Evolutionary conservation across 2,329 filamentous ascomycete genomes (phyloP), one percentile per base, ranked within the genome.

Genomic region (Phoma herbarum): DNA sequence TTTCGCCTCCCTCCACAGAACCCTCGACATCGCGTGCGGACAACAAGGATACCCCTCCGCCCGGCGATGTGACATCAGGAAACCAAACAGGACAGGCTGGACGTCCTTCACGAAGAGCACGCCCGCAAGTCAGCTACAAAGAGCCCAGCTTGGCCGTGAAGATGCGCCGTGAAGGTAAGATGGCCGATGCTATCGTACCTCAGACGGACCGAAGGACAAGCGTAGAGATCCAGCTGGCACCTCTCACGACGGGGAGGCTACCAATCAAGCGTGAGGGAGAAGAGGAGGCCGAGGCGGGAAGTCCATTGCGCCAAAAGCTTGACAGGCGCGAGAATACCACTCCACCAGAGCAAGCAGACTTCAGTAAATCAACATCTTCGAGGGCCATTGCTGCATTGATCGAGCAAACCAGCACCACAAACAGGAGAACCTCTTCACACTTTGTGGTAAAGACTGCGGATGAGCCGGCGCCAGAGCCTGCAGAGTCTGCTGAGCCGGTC

Each of bases 71-170:
- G 0, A 72, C 60, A 54, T 73, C 72, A 26, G 64, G 68, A 23
- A 76, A 78, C 48, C 70, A 72, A 42, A 69, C 57, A 16, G 72
- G 69, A 22, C 71, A 72, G 35, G 70, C 68, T 18, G 74, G 68
- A 22, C 71, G 81, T 31, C 78, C 80, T 11, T 80, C 78, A 2
- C 75, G 82, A 54, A 75, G 82, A 58, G 80, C 80, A 14, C 75
- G 81, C 23, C 71, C 79, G 18, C 76, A 79, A 31, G 80, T 83
- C 47, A 82, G 79, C 68, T 83, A 83, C 59, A 80, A 81, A 12
- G 81, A 83, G 61, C 82, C 82, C 1, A 81, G 75, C 47, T 69
- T 83, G 16, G 74, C 75, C 44, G 78, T 76, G 16, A 84, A 84
- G 64, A 83, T 84, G 81, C 75, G 82, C 20, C 76, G 82, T 25